Conservation (phyloP, 495 filamentous ascomycete genomes). For the Neurospora sp. region DNA sequence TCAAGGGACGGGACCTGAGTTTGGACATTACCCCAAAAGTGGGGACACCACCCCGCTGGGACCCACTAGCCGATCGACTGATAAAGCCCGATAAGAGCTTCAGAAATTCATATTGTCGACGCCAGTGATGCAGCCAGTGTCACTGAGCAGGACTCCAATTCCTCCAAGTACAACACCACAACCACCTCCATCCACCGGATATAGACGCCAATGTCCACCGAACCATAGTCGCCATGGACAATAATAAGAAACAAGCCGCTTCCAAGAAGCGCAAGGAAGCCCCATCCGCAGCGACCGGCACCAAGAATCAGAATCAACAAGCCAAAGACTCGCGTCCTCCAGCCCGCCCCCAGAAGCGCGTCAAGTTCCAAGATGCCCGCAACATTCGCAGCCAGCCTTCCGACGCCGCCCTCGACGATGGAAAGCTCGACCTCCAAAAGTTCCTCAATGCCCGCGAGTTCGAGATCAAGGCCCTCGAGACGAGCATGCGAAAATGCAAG, state of each 20-base stretch:
- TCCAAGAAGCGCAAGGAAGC: constrained; percentile 10
- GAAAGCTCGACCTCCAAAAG: constrained; percentile 67
- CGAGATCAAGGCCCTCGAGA: constrained; percentile 76
- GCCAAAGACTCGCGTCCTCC: background rate
- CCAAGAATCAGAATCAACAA: background rate
- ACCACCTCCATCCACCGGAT: background rate
- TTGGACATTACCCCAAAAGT: background rate
- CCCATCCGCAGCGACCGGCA: background rate
- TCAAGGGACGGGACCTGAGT: background rate
- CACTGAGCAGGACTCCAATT: background rate
- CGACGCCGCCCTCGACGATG: constrained; percentile 62
- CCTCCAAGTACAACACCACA: background rate
- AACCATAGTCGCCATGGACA: constrained; percentile 3
- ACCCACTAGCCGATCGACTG: background rate
- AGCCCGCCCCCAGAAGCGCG: constrained; percentile 35
- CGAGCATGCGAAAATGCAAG: constrained; percentile 65
- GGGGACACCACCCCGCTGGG: background rate
- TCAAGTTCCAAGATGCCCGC: constrained; percentile 57
- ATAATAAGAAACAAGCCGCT: background rate
- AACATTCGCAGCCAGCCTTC: constrained; percentile 61
- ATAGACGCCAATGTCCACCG: background rate
- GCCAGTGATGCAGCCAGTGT: too few relatives aligned
- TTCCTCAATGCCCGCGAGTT: constrained; percentile 76
- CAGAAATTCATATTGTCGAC: constrained; percentile 9
- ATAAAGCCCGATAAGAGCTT: constrained; percentile 18